These are phyloP conservation scores for Mycena capillaripes DNA, from an alignment of 768 basidiomycete genomes.

Conservation along the genomic window DNA sequence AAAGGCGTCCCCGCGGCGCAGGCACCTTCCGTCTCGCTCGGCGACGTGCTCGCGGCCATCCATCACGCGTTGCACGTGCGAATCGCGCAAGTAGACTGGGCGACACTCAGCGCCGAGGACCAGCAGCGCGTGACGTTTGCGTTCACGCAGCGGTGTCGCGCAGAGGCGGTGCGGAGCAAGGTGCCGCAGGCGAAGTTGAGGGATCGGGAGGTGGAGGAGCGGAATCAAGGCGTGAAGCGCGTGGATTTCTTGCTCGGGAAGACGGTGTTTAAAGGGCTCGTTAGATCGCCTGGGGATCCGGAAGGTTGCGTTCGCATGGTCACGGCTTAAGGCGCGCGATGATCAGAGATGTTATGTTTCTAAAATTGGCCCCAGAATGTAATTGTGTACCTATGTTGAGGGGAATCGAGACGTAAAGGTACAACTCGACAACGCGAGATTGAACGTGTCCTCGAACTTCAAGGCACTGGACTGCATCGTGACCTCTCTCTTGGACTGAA, in stretches of 20 bases:
- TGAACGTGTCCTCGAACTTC: too few relatives aligned
- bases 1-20: neutral
- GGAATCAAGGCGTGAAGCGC: slow-evolving; percentile 53
- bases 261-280: slow-evolving; percentile 53
- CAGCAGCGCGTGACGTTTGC: slow-evolving; percentile 19
- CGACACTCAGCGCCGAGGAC: slow-evolving; percentile 41
- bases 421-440: too few relatives aligned
- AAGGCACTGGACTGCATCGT: too few relatives aligned
- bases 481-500: too few relatives aligned
- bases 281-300: slow-evolving; percentile 39
- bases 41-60: slow-evolving; percentile 16
- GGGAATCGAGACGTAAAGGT: too few relatives aligned
- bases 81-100: slow-evolving; percentile 44
- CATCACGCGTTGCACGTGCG: slow-evolving; percentile 39
- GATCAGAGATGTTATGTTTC: too few relatives aligned
- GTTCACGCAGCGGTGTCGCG: slow-evolving; percentile 18
- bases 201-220: slow-evolving; percentile 46
- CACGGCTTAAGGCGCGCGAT: too few relatives aligned
- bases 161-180: slow-evolving; percentile 50
- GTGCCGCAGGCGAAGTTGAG: slow-evolving; percentile 47
- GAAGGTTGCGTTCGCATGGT: slow-evolving; percentile 3
- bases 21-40: slow-evolving; percentile 17
- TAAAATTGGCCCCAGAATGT: too few relatives aligned
- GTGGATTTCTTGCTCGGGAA: slow-evolving; percentile 53
- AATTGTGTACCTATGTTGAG: too few relatives aligned